Evolutionary conservation across 1,284 basidiomycete species (phyloP).

Genomic region (Hortiboletus rubellus): DNA sequence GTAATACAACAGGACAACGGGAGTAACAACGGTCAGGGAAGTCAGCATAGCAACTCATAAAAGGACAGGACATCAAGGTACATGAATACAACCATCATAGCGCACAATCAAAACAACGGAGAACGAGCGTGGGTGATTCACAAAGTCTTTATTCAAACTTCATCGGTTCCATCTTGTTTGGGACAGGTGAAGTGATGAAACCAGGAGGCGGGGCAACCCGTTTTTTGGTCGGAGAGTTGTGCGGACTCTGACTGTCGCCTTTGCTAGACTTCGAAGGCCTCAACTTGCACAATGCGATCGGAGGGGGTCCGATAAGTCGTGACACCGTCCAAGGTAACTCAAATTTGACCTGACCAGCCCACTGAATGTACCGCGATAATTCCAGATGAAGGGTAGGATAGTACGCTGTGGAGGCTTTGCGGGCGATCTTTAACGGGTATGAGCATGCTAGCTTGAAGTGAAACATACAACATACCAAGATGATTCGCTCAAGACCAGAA

Average conservation of each 20-base stretch:
- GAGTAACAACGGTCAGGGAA: slow-evolving; percentile 7
- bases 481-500: slow-evolving; percentile 83
- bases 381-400: slow-evolving; percentile 93
- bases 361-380: slow-evolving; percentile 78
- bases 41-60: slow-evolving; percentile 13
- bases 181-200: slow-evolving; percentile 23
- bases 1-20: slow-evolving; percentile 20
- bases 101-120: slow-evolving; percentile 7
- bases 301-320: slow-evolving; percentile 69
- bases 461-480: slow-evolving; percentile 51
- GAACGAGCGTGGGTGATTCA: neutral
- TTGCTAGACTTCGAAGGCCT: slow-evolving; percentile 13
- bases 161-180: slow-evolving; percentile 29
- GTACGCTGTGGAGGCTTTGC: slow-evolving; percentile 90
- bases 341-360: slow-evolving; percentile 61
- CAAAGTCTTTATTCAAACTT: slow-evolving; percentile 24
- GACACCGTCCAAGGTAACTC: slow-evolving; percentile 77
- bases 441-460: slow-evolving; percentile 19
- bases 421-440: slow-evolving; percentile 64
- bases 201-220: slow-evolving; percentile 16
- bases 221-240: slow-evolving; percentile 26
- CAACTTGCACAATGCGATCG: slow-evolving; percentile 51
- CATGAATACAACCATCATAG: slow-evolving; percentile 7
- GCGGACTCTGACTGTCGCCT: slow-evolving; percentile 17
- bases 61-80: slow-evolving; percentile 4